Base-by-base conservation (phyloP, 2,329 filamentous ascomycete genomes). In the Fusarium cicatricum region DNA sequence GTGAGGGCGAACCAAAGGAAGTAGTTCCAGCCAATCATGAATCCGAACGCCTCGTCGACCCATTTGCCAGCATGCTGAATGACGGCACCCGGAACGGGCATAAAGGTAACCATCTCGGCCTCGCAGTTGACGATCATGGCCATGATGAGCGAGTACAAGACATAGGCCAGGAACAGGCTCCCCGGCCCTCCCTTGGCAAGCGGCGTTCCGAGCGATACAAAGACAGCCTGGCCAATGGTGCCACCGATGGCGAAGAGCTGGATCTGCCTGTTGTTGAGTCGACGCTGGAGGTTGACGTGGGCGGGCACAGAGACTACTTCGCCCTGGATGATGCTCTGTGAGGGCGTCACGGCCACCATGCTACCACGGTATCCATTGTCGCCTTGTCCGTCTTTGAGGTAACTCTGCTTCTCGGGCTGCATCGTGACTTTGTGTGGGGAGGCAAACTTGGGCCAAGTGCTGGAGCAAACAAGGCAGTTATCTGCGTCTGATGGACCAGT, bases 41-140 rank as follows among this genome's bases (percentile, higher is more conserved):
- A 87, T 31, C 85, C 84, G 12, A 84, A 74, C 5, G 85, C 78
- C 14, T 87, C 84, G 69, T 88, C 85, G 8, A 86, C 85, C 82
- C 84, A 88, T 60, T 84, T 76, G 16, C 85, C 84, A 10, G 84
- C 84, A 66, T 87, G 77, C 45, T 85, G 83, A 59, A 88, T 81
- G 67, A 86, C 87, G 2, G 82, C 82, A 50, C 85, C 85, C 34
- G 78, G 79, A 31, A 88, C 80, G 19, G 85, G 86, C 77, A 85
- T 84, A 58, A 81, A 81, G 36, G 78, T 77, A 12, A 77, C 80
- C 85, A 89, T 88, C 68, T 89, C 85, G 7, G 85, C 85, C 52
- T 86, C 77, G 53, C 79, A 81, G 66, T 86, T 87, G 77, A 86
- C 87, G 66, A 88, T 81, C 38, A 85, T 73, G 15, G 74, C 84